Evolutionary conservation across 2,329 filamentous ascomycete genomes (phyloP).

Genomic region (Juglanconis sp.): DNA sequence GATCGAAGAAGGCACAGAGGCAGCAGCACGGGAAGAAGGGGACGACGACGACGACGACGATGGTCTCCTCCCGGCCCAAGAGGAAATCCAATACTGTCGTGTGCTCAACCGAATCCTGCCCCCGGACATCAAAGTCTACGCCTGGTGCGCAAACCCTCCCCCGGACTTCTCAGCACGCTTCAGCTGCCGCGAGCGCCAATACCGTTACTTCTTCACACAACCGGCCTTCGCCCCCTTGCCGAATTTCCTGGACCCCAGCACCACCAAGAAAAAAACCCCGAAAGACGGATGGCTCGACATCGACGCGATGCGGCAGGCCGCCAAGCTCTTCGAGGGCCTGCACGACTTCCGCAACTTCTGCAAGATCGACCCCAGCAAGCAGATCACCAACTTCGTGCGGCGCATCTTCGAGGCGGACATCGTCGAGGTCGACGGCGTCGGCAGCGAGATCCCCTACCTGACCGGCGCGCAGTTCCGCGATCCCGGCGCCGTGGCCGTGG

Average conservation of each 20-base stretch:
- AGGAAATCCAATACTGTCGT: constrained; percentile 81
- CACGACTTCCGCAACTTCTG: constrained; percentile 98
- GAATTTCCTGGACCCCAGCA: constrained; percentile 40
- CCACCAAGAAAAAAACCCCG: constrained; percentile 5
- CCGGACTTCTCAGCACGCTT: constrained; percentile 84
- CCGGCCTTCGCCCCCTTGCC: constrained; percentile 75
- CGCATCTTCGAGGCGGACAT: constrained; percentile 79
- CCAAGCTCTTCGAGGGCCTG: constrained; percentile 72
- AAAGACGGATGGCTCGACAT: constrained; percentile 83
- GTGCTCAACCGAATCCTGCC: constrained; percentile 86
- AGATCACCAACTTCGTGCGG: constrained; percentile 78
- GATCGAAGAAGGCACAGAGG: constrained; percentile 15
- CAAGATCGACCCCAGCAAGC: constrained; percentile 87
- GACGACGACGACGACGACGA: constrained; percentile 30
- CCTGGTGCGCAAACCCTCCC: constrained; percentile 86
- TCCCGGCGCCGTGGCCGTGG: constrained; percentile 19
- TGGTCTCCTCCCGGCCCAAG: constrained; percentile 62
- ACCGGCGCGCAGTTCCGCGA: constrained; percentile 42
- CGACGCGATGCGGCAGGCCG: constrained; percentile 78
- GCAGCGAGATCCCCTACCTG: constrained; percentile 56
- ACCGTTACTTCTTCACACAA: constrained; percentile 97
- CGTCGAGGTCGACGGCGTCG: constrained; percentile 59
- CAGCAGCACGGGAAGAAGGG: constrained; percentile 5
- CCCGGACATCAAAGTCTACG: constrained; percentile 82
- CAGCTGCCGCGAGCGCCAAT: constrained; percentile 85